Percentiles rank a stretch among this genome's conserved stretches.
phyloP scores from a whole-genome alignment of 192 early-diverging fungal genomes.

The Jimgerdemannia flammicorona region DNA sequence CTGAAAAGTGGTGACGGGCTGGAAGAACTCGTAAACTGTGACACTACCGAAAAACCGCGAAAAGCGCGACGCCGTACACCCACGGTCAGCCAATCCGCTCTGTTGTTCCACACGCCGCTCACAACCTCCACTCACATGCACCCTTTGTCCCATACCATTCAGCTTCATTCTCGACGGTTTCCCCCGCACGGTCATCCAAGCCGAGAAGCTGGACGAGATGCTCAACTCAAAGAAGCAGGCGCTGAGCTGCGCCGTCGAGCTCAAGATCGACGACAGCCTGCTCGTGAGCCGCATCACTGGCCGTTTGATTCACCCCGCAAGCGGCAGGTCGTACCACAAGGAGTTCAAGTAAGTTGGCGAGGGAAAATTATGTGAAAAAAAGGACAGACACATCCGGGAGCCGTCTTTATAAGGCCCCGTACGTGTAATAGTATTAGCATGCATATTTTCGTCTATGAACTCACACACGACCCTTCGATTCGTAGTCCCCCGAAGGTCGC shows the following conservation, averaged over 20 bases:
- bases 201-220: constrained; percentile 98
- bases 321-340: constrained; percentile 96
- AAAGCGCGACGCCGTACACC: not conserved
- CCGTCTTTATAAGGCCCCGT: not conserved
- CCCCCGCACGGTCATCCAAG: constrained; percentile 97
- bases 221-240: constrained; percentile 69
- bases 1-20: too few species aligned
- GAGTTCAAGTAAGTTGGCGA: constrained; percentile 63
- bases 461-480: not conserved
- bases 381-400: not conserved
- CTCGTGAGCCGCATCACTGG: constrained; percentile 96
- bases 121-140: not conserved
- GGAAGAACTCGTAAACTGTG: not conserved
- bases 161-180: constrained; percentile 98
- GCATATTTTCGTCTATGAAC: not conserved
- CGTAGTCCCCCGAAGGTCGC: constrained; percentile 80
- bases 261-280: constrained; percentile 90
- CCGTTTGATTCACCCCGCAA: constrained; percentile 89
- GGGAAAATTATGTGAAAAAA: not conserved
- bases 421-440: not conserved
- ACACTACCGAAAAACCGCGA: not conserved
- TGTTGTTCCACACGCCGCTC: not conserved
- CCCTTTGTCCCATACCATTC: not conserved
- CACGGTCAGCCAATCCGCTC: not conserved
- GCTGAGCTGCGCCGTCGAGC: constrained; percentile 88